These are phyloP conservation scores for Rubus parviflorus DNA, from an alignment of 306 rosid species.

Conservation along the genomic window DNA sequence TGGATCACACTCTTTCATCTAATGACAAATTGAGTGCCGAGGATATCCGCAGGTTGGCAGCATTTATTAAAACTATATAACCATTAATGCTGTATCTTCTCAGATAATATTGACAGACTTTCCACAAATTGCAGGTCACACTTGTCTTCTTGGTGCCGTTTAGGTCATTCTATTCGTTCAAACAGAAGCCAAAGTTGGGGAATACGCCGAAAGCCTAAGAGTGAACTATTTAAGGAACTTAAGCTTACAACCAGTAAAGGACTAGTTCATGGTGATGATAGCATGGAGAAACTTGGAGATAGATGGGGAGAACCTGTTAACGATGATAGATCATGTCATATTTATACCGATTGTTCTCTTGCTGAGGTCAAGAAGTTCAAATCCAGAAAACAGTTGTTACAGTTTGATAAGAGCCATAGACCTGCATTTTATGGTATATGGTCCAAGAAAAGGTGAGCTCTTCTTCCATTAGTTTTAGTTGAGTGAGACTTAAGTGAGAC, in stretches of 20 bases:
- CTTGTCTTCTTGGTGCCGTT: constrained; percentile 58
- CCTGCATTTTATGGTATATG: constrained; percentile 94
- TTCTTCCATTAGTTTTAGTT: constrained; percentile 16
- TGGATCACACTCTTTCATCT: constrained; percentile 68
- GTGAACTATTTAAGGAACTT: constrained; percentile 59
- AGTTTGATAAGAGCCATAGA: constrained; percentile 82
- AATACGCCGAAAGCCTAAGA: constrained; percentile 66
- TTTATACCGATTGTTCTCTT: constrained; percentile 40
- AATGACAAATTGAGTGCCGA: constrained; percentile 38
- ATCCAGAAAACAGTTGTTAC: constrained; percentile 64
- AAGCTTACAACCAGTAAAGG: constrained; percentile 63
- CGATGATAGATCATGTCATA: constrained; percentile 39
- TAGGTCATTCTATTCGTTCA: constrained; percentile 55
- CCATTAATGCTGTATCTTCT: not conserved
- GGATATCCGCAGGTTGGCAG: constrained; percentile 61
- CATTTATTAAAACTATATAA: constrained; percentile 14
- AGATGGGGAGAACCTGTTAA: constrained; percentile 47
- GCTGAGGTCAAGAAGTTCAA: constrained; percentile 38
- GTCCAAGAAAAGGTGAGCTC: constrained; percentile 69
- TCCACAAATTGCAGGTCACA: constrained; percentile 54
- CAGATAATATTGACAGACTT: constrained; percentile 8
- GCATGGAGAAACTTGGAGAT: constrained; percentile 51
- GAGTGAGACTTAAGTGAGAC: constrained; percentile 4
- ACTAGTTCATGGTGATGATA: constrained; percentile 49
- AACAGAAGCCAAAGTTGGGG: constrained; percentile 80